These are phyloP conservation scores for Neurospora crassa DNA, from an alignment of 2,329 filamentous ascomycete species.

Conservation along the genomic window DNA sequence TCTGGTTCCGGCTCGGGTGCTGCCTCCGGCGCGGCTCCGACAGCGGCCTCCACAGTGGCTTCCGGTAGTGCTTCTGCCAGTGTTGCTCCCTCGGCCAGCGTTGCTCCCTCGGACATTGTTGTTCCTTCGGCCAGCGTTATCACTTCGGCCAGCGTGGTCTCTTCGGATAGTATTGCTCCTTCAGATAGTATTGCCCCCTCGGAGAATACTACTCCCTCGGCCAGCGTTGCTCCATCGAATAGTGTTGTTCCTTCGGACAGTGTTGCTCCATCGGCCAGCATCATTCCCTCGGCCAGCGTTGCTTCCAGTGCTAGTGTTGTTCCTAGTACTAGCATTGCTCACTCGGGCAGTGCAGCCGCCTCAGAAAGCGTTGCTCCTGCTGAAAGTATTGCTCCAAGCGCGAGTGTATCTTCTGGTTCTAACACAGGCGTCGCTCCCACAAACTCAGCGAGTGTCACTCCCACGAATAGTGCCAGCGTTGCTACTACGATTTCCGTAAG, in stretches of 20 bases:
- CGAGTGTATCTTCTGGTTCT: background rate
- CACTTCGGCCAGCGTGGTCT: background rate
- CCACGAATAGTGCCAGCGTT: constrained; percentile 18
- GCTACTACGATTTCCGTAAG: background rate
- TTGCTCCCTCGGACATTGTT: background rate
- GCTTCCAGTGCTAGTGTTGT: constrained; percentile 28
- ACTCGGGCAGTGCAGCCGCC: background rate
- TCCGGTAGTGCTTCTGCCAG: background rate
- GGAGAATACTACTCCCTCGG: background rate
- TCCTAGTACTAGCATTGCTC: background rate
- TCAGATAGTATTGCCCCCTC: no score
- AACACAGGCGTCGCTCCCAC: background rate
- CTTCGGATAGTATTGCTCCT: background rate
- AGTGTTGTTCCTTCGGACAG: background rate
- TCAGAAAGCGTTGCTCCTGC: background rate
- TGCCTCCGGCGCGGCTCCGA: background rate
- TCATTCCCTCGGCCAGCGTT: background rate
- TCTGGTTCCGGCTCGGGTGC: background rate
- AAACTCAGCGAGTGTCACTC: constrained; percentile 41
- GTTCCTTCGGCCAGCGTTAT: background rate
- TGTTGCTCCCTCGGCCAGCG: background rate
- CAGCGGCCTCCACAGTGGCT: background rate
- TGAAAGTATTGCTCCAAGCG: background rate
- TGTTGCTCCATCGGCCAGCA: constrained; percentile 4
- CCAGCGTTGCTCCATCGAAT: background rate